Evolutionary conservation across 2,329 filamentous ascomycete species (phyloP).

Genomic region (Phialophora tarda): DNA sequence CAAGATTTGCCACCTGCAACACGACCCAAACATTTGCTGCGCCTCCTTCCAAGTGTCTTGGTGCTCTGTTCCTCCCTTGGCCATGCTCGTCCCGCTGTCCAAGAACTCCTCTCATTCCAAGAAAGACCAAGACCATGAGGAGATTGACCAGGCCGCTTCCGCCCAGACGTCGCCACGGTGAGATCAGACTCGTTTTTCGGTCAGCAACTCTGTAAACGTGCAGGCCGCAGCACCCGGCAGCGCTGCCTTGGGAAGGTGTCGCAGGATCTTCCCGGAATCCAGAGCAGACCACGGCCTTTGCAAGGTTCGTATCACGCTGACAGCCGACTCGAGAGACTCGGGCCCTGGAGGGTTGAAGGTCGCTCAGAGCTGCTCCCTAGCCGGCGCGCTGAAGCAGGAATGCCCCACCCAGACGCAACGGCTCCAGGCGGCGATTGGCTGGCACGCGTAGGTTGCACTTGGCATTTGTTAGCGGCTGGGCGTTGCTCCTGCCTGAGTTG

Average conservation of each 20-base stretch:
- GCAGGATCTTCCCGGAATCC: constrained; percentile 10
- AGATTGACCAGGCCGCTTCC: constrained; percentile 1
- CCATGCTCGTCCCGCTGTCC: constrained; percentile 31
- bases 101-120: constrained; percentile 30
- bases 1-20: constrained; percentile 8
- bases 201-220: not conserved
- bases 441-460: not conserved
- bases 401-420: constrained; percentile 10
- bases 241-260: constrained; percentile 1
- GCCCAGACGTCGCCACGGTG: not conserved
- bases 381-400: constrained; percentile 7
- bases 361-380: constrained; percentile 12
- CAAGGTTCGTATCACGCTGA: constrained; percentile 27
- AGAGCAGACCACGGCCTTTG: constrained; percentile 3
- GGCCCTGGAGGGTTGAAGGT: constrained; percentile 5
- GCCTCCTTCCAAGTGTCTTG: constrained; percentile 18
- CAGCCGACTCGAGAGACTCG: constrained; percentile 5
- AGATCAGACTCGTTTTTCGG: not conserved
- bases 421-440: not conserved
- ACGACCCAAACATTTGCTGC: constrained; percentile 12
- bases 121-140: constrained; percentile 27
- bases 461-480: constrained; percentile 5
- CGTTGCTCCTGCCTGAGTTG: not conserved
- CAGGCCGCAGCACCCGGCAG: not conserved
- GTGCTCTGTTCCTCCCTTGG: constrained; percentile 3